Evolutionary conservation across 2,329 filamentous ascomycete species (phyloP), one percentile per base, ranked within the genome.

Genomic region (Fusarium aywerte): DNA sequence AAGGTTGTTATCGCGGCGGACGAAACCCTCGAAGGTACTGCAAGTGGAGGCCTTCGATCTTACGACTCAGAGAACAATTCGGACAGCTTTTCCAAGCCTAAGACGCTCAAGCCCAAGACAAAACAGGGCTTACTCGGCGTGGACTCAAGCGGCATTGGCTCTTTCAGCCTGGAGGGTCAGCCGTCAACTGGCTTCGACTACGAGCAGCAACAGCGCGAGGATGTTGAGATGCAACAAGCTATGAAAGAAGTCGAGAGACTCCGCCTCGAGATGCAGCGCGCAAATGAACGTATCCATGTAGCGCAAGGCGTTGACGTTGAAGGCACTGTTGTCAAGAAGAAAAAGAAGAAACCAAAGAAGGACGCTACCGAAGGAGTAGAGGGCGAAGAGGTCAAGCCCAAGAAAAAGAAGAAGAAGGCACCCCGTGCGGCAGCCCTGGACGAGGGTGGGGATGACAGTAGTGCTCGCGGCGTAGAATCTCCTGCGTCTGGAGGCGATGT

Each of bases 241-340:
- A 89, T 97, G 83, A 90, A 90, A 76, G 92, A 97, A 77, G 92
- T 99, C 4, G 95, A 98, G 80, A 85, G 89, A 50, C 81, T 96
- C 60, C 85, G 96, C 51, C 82, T 97, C 57, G 92, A 97, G 79
- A 97, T 98, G 93, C 92, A 94, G 79, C 82, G 91, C 57, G 90
- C 89, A 35, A 92, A 90, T 72, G 92, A 94, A 79, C 82, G 90
- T 55, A 89, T 94, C 35, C 86, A 91, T 69, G 86, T 90, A 20
- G 89, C 89, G 21, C 86, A 89, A 71, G 89, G 89, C n/a, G 87
- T 90, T 27, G 84, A 87, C 44, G 83, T 80, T 4, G 90, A 91
- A 73, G 89, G 88, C 2, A 87, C 85, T 1, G 84, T 90, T 3
- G 86, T 93, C 5, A 91, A 89, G 79, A 90, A 87, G 81, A 89